phyloP scores from a whole-genome alignment of 1,284 basidiomycete species.

The Papiliotrema terrestris region DNA sequence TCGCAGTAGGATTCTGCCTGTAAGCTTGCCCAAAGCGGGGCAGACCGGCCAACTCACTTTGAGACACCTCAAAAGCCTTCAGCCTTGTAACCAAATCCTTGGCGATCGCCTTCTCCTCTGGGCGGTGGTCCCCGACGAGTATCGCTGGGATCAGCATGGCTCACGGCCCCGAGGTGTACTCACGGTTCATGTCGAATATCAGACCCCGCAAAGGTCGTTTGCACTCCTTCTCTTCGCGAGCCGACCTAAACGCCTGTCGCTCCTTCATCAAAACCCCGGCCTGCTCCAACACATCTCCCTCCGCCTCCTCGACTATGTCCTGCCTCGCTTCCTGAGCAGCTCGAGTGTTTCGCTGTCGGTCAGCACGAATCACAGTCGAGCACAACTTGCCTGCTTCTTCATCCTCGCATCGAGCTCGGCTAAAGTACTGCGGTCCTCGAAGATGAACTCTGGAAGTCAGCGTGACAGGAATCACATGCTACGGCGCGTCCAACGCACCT shows the following conservation, averaged over 20 bases:
- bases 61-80: slow-evolving; percentile 20
- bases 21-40: background rate
- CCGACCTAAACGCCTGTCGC: slow-evolving; percentile 37
- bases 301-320: slow-evolving; percentile 13
- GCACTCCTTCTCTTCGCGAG: slow-evolving; percentile 29
- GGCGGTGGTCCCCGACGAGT: slow-evolving; percentile 13
- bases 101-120: slow-evolving; percentile 27
- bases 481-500: slow-evolving; percentile 16
- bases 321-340: slow-evolving; percentile 25
- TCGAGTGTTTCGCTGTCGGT: slow-evolving; percentile 23
- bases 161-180: slow-evolving; percentile 2
- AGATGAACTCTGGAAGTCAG: slow-evolving; percentile 34
- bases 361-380: background rate
- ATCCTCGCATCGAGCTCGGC: slow-evolving; percentile 27
- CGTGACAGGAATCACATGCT: background rate
- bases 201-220: slow-evolving; percentile 39
- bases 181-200: slow-evolving; percentile 37
- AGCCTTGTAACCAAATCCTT: slow-evolving; percentile 9
- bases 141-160: slow-evolving; percentile 5
- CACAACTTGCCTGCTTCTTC: slow-evolving; percentile 23
- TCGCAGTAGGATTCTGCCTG: slow-evolving; percentile 24
- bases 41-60: slow-evolving; percentile 15
- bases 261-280: slow-evolving; percentile 28
- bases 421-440: slow-evolving; percentile 36
- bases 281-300: slow-evolving; percentile 28